A percentile compares a stretch with the other conserved stretches of the same genome.
Conservation (phyloP, 73 alveolate genomes). For the Urostyla sp. region DNA sequence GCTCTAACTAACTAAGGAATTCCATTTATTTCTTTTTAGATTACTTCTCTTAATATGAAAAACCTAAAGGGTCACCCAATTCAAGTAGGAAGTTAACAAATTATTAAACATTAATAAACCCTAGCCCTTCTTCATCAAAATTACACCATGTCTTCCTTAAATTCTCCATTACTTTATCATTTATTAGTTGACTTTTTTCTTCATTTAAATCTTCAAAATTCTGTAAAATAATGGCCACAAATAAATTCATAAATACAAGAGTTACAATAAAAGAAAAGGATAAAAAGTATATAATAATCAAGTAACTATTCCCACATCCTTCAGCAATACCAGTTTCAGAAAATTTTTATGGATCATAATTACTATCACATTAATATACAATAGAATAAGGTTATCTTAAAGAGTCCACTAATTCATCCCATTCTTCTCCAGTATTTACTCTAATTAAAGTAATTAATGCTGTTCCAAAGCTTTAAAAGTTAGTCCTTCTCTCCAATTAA, state of each 20-base stretch:
- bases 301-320: neutral
- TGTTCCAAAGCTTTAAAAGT: neutral
- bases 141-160: slow-evolving; percentile 4
- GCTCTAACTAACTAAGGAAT: neutral
- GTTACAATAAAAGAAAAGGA: slow-evolving; percentile 11
- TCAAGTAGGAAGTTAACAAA: neutral
- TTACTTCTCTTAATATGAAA: neutral
- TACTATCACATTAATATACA: neutral
- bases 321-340: neutral
- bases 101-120: neutral
- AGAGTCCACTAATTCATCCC: slow-evolving; percentile 10
- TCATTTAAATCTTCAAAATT: neutral
- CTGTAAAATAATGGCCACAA: slow-evolving; percentile 54
- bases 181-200: neutral
- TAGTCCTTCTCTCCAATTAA: neutral
- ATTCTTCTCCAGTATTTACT: slow-evolving; percentile 19
- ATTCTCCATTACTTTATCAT: neutral
- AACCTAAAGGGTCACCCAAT: neutral
- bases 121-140: neutral
- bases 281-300: neutral
- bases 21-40: too few relatives aligned
- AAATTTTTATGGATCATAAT: too few relatives aligned
- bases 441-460: neutral
- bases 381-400: too few relatives aligned
- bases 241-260: slow-evolving; percentile 31